Base-by-base conservation (phyloP, 164 flowering plant species). In the Dillenia suffruticosa region DNA sequence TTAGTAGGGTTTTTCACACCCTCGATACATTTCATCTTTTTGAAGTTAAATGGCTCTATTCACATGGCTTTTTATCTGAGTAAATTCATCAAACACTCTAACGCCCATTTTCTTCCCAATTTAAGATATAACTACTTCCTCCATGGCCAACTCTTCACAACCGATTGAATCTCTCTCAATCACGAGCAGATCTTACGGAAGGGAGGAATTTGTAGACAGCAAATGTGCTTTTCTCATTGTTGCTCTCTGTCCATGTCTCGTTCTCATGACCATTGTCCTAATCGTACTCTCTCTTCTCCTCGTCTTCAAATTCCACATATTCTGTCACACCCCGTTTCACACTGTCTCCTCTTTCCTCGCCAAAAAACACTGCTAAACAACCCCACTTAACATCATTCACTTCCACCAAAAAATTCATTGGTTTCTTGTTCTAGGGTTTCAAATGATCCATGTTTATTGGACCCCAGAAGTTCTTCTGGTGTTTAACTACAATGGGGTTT, bases 171-270 rank as follows among this genome's bases (percentile, higher is more conserved):
- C 70, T 44, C 64, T 73, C 22, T 59, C 72, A 11, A 49, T 71
- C 61, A 70, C 65, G 46, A 77, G 72, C 71, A 70, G 68, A 11
- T 63, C 61, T 40, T 53, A 62, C 64, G 67, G 70, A 49, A 58
- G 74, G 47, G 80, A 76, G 40, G 76, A 62, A 5, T 69, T 58
- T 26, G 60, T 13, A 43, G 76, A 76, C 70, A 59, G 76, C 72
- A 76, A 74, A 60, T 72, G 74, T 26, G 68, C 71, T n/a, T 79
- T 65, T 69, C 69, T 81, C 0, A 68, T 76, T 72, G 96, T 90
- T 64, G 81, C 85, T 64, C 82, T 85, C n/a, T 88, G 88, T 66
- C 98, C 96, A 5, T 92, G 92, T 74, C 72, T 87, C 49, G 77
- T 82, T 16, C 73, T 90, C 68, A 67, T 88, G 65, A 77, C 79